phyloP scores from a whole-genome alignment of 1,284 basidiomycete species.

The Ustanciosporium gigantosporum region DNA sequence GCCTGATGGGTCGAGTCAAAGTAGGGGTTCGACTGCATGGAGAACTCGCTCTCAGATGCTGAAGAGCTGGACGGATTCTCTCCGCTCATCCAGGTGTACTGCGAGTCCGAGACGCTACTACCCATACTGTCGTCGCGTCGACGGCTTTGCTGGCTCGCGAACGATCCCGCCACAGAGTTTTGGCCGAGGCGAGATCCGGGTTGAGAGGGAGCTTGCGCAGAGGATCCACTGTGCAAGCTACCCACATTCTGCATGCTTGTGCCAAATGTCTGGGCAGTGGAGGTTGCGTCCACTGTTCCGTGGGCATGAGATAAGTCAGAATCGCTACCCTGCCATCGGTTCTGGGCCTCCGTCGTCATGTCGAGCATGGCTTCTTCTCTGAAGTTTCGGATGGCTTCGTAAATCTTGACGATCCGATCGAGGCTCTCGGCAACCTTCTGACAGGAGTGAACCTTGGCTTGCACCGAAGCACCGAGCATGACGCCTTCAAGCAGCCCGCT shows the following conservation, averaged over 20 bases:
- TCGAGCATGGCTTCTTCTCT: conserved; percentile 16
- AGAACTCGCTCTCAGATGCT: conserved; percentile 13
- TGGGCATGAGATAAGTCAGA: no score
- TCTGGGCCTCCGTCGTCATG: no score
- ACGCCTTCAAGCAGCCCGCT: conserved; percentile 2
- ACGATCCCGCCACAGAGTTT: no score
- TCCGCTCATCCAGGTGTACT: conserved; percentile 6
- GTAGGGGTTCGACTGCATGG: not conserved
- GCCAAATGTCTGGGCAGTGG: no score
- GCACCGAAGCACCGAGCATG: conserved; percentile 4
- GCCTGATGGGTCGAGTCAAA: no score
- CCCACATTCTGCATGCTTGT: no score
- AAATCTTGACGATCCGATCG: conserved; percentile 9
- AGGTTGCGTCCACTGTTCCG: no score
- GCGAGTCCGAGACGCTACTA: conserved; percentile 14
- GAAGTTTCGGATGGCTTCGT: conserved; percentile 13
- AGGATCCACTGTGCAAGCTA: no score
- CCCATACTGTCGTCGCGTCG: conserved; percentile 12
- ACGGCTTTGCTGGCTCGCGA: no score
- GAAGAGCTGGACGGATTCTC: conserved; percentile 7
- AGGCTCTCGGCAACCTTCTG: conserved; percentile 12
- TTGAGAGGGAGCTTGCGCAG: no score
- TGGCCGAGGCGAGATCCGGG: no score
- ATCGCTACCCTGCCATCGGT: no score
- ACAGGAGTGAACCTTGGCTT: conserved; percentile 14